Base-by-base conservation (phyloP, 768 basidiomycete species). In the Mycena indigotica region DNA sequence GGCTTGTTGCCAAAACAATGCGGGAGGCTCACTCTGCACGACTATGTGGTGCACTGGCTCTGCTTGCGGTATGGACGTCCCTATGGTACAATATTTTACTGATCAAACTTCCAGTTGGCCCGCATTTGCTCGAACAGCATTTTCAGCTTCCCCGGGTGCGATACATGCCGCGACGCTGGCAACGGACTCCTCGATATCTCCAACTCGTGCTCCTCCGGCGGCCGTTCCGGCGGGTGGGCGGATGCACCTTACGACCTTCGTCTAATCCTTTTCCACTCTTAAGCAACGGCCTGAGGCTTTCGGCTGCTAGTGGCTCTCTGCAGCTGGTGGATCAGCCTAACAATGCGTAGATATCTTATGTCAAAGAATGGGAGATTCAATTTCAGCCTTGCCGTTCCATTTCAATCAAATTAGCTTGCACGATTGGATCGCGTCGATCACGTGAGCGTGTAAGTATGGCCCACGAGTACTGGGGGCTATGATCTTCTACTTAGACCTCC, bases 211-310 rank as follows among this genome's bases (percentile, higher is more conserved):
- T 48, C 45, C 4, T 44, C 41, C 15, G 19, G 21, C 23, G 44
- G 53, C 13, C 32, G 8, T 35, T 56, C 55, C 17, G 48, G 55
- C 3, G 55, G 55, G 39, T 56, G 40, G 32, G 46, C 46, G 17
- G 55, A 56, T 35, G 10, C 46, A 12, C 26, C 53, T 13, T 23
- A 16, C 29, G 39, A 35, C 2, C 38, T 56, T 16, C 46, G 26
- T 15, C 48, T 56, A 24, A 50, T 55, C 30, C 44, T 55, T 3
- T 55, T 48, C 45, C 54, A 55, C 30, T 55, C 54, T 2, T 49
- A 55, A 39, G 28, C n/a, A n/a, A n/a, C n/a, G n/a, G n/a, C n/a
- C n/a, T n/a, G n/a, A n/a, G n/a, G n/a, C n/a, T n/a, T n/a, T n/a
- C n/a, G n/a, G n/a, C n/a, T n/a, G n/a, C n/a, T n/a, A n/a, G n/a